Base-by-base conservation (phyloP, 352 stramenopile genomes). In the Globisporangium lucens region DNA sequence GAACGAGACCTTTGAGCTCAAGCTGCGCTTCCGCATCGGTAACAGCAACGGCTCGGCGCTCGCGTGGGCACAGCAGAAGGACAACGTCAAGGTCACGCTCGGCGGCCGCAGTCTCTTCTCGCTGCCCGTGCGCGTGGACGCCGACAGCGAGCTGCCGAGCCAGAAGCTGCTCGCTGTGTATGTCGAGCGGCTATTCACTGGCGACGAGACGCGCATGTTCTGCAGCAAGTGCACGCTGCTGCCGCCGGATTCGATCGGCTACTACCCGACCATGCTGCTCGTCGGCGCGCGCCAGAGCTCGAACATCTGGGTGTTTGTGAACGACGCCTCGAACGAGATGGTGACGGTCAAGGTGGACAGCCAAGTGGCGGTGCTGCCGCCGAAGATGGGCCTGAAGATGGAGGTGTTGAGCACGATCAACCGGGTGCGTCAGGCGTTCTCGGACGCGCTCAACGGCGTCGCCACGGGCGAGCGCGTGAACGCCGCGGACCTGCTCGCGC, bases 171-270 rank as follows among this genome's bases (percentile, higher is more conserved):
- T 79, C 20, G 85, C 80, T 0, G 83, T 95, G 20, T 95, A 93
- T 58, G 67, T 76, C 15, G 83, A 93, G 61, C 80, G 82, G 4
- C 56, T 94, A 13, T 91, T 89, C 52, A 93, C 82, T 7, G 87
- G 87, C n/a, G 78, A 90, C 58, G 86, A 92, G 56, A 87, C 82
- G 53, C 79, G 68, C 46, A 91, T 95, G 81, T 87, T 88, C 65
- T 91, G 85, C 69, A 82, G 73, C 56, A 91, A 93, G 61, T 92
- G 81, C 60, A 95, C 87, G 43, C 66, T 95, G 47, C 62, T 95
- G 36, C 87, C 87, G 8, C 80, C 85, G 10, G 75, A 79, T 36
- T 77, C 70, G 7, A 51, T 80, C 22, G 73, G 73, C 3, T 95
- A 93, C 67, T 89, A 89, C 29, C 75, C 85, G 10, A 80, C 88